Evolutionary conservation across 768 basidiomycete genomes (phyloP).

Genomic region (Collybiopsis luxurians): DNA sequence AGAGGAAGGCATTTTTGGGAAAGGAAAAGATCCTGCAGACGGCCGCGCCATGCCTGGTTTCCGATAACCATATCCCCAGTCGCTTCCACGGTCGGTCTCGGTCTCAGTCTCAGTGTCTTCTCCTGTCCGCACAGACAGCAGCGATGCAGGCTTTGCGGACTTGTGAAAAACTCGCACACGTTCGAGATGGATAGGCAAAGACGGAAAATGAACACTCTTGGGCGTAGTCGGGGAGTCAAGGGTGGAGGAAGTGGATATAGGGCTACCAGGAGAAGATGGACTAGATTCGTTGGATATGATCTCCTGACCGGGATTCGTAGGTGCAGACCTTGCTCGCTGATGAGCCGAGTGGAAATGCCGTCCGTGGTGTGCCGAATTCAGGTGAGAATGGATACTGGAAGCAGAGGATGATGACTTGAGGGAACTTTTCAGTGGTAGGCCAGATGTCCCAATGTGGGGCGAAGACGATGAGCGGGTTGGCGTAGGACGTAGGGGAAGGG

Average conservation of each 20-base stretch:
- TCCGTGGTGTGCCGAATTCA: constrained; percentile 18
- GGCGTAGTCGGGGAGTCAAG: constrained; percentile 27
- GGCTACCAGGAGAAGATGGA: constrained; percentile 4
- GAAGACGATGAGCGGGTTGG: constrained; percentile 32
- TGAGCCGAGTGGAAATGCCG: constrained; percentile 17
- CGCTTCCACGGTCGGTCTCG: constrained; percentile 34
- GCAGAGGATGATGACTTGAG: constrained; percentile 64
- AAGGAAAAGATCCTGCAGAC: neutral
- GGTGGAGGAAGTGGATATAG: constrained; percentile 7
- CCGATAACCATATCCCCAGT: constrained; percentile 10
- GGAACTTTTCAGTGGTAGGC: constrained; percentile 83
- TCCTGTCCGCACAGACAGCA: constrained; percentile 22
- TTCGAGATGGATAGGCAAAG: constrained; percentile 57
- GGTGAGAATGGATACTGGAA: constrained; percentile 41
- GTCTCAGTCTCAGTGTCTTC: constrained; percentile 50
- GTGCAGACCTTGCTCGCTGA: constrained; percentile 49
- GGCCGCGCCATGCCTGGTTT: neutral
- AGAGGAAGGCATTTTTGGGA: neutral
- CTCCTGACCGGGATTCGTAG: constrained; percentile 45
- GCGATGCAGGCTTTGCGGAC: constrained; percentile 67
- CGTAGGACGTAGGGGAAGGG: constrained; percentile 10
- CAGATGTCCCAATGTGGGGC: constrained; percentile 50
- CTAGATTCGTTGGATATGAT: neutral
- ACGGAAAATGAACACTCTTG: constrained; percentile 90
- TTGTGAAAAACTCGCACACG: constrained; percentile 62